Evolutionary conservation across 352 stramenopile species (phyloP).

Genomic region (Phytophthora rubi): DNA sequence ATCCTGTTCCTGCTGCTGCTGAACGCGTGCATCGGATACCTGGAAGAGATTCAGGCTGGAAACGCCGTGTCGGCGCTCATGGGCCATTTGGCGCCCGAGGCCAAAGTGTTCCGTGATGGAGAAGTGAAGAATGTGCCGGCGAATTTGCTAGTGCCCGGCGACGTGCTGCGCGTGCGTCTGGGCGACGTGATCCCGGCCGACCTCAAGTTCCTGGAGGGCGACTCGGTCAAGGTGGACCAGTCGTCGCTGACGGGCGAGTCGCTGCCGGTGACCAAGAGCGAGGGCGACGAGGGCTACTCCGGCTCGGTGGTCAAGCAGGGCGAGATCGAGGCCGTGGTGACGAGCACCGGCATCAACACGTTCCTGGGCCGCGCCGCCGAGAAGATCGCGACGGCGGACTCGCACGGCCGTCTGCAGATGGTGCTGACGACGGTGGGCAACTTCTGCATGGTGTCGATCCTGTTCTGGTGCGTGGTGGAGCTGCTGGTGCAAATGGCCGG

Average conservation of each 20-base stretch:
- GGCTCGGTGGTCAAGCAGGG: conserved; percentile 83
- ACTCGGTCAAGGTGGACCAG: conserved; percentile 86
- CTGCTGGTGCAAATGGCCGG: conserved; percentile 81
- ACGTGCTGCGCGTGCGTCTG: conserved; percentile 74
- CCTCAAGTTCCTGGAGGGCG: conserved; percentile 80
- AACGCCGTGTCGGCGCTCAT: conserved; percentile 87
- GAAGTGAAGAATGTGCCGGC: conserved; percentile 62
- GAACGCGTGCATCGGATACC: conserved; percentile 75
- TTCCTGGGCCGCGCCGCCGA: conserved; percentile 89
- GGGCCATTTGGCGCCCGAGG: conserved; percentile 77
- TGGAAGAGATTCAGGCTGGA: conserved; percentile 79
- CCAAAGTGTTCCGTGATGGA: conserved; percentile 80
- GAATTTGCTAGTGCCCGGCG: conserved; percentile 62
- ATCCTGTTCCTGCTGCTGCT: conserved; percentile 70
- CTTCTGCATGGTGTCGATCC: conserved; percentile 84
- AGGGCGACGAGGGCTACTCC: conserved; percentile 77
- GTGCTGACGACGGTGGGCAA: conserved; percentile 93
- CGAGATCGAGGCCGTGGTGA: conserved; percentile 68
- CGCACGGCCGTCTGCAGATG: conserved; percentile 84
- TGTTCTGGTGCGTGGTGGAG: conserved; percentile 82
- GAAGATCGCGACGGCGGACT: conserved; percentile 71
- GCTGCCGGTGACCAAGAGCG: conserved; percentile 87
- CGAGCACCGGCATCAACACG: conserved; percentile 70
- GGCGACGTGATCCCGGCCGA: conserved; percentile 93
- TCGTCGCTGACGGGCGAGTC: conserved; percentile 93